These are phyloP conservation scores for Neostapfia colusana DNA, from an alignment of 176 grass and related monocot species.

Conservation along the genomic window DNA sequence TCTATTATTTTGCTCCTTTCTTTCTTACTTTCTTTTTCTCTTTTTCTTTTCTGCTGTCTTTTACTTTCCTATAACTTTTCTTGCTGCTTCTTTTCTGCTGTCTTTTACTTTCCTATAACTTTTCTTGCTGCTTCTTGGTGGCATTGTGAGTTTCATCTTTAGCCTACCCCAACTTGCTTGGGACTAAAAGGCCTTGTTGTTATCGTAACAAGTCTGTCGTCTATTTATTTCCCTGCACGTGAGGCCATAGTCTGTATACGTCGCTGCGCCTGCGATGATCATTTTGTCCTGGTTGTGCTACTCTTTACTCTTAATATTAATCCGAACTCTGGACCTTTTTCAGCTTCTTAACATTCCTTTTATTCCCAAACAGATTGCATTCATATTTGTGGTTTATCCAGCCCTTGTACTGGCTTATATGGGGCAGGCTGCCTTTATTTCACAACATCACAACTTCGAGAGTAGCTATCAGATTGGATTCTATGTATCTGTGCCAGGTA, in stretches of 20 bases:
- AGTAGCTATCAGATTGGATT: conserved; percentile 90
- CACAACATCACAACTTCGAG: conserved; percentile 83
- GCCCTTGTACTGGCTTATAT: conserved; percentile 90
- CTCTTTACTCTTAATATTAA: neutral
- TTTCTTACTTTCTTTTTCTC: neutral
- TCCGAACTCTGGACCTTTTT: neutral
- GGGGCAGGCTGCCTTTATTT: conserved; percentile 97
- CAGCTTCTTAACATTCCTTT: conserved; percentile 32
- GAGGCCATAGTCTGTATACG: neutral
- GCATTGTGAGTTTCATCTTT: neutral
- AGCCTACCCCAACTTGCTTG: neutral
- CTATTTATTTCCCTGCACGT: neutral
- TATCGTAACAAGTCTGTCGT: neutral
- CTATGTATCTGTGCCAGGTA: conserved; percentile 99
- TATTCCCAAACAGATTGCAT: conserved; percentile 67
- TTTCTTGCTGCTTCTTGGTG: neutral
- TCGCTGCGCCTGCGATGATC: neutral
- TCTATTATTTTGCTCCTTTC: neutral
- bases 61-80: neutral
- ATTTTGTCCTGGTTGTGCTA: conserved; percentile 11
- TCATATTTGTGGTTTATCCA: conserved; percentile 87
- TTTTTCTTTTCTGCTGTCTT: neutral
- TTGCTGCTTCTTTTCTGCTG: neutral
- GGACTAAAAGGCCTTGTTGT: neutral
- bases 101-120: neutral